Percentiles rank a stretch among this genome's conserved stretches.
Evolutionary conservation across 2,329 filamentous ascomycete genomes (phyloP).

Genomic region (Endoconidiophora polonica): DNA sequence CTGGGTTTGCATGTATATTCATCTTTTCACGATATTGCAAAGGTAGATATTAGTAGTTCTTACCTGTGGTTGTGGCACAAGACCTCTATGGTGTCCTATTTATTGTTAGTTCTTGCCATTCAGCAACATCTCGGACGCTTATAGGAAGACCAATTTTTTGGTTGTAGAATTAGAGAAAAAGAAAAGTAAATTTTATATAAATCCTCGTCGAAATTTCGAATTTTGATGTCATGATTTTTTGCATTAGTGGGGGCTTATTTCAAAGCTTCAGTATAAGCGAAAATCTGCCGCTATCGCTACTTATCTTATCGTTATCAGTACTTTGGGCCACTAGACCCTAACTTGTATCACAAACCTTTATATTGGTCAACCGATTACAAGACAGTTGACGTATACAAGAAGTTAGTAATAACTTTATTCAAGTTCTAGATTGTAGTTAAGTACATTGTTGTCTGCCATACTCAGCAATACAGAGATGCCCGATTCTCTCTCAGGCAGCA

Average conservation of each 20-base stretch:
- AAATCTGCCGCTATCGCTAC: neutral
- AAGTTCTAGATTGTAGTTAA: no score
- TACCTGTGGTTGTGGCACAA: neutral
- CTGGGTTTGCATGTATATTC: conserved; percentile 12
- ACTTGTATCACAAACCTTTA: no score
- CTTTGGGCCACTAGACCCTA: neutral
- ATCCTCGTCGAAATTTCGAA: neutral
- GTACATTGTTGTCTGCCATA: no score
- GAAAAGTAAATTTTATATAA: neutral
- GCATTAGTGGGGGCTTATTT: neutral
- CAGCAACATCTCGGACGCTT: no score
- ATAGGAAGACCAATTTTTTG: neutral
- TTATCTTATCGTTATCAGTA: neutral
- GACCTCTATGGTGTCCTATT: neutral
- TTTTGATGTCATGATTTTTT: conserved; percentile 3
- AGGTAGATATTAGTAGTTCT: neutral
- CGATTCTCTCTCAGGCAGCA: no score
- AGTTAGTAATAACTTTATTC: no score
- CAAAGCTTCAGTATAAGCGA: neutral
- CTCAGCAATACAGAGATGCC: no score
- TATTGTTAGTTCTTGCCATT: neutral
- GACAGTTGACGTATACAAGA: no score
- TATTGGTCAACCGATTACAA: no score
- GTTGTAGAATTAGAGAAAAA: neutral
- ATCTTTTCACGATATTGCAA: conserved; percentile 7